A percentile compares a stretch with the other conserved stretches of the same genome.
phyloP scores from a whole-genome alignment of 495 filamentous ascomycete genomes.

The Recurvomyces mirabilis region DNA sequence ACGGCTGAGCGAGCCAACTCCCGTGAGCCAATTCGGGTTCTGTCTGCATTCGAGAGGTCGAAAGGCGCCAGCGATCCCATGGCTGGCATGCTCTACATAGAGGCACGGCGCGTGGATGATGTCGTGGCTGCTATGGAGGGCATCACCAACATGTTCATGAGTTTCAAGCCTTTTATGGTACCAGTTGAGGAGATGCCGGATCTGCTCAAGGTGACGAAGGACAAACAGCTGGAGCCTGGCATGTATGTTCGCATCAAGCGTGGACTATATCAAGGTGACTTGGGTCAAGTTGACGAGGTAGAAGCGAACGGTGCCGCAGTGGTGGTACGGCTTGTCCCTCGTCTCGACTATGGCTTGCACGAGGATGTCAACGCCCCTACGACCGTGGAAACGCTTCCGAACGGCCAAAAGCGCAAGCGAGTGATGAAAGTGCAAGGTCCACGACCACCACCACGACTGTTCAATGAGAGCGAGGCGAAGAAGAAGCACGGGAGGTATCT shows the following conservation, averaged over 20 bases:
- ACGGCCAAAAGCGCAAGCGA: constrained; percentile 66
- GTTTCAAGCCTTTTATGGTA: constrained; percentile 70
- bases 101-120: constrained; percentile 76
- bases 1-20: constrained; percentile 65
- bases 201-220: constrained; percentile 78
- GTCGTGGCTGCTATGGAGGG: constrained; percentile 70
- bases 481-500: constrained; percentile 73
- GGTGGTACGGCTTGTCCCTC: constrained; percentile 72
- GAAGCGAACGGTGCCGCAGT: constrained; percentile 86
- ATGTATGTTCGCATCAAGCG: constrained; percentile 78
- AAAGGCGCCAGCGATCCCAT: constrained; percentile 53
- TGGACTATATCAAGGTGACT: constrained; percentile 74
- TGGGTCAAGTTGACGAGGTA: constrained; percentile 88
- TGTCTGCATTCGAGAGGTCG: constrained; percentile 72
- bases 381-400: constrained; percentile 25
- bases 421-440: constrained; percentile 33
- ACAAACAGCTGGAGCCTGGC: constrained; percentile 71
- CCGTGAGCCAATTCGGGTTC: constrained; percentile 66
- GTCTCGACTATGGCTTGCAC: constrained; percentile 81
- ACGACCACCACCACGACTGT: constrained; percentile 80
- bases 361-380: constrained; percentile 58
- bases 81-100: constrained; percentile 91
- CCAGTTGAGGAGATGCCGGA: constrained; percentile 98
- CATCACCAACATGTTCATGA: constrained; percentile 73
- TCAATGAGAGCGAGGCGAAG: constrained; percentile 86